These are phyloP conservation scores for Helichrysum umbraculigerum DNA, from an alignment of 129 eudicot species.

Conservation along the genomic window DNA sequence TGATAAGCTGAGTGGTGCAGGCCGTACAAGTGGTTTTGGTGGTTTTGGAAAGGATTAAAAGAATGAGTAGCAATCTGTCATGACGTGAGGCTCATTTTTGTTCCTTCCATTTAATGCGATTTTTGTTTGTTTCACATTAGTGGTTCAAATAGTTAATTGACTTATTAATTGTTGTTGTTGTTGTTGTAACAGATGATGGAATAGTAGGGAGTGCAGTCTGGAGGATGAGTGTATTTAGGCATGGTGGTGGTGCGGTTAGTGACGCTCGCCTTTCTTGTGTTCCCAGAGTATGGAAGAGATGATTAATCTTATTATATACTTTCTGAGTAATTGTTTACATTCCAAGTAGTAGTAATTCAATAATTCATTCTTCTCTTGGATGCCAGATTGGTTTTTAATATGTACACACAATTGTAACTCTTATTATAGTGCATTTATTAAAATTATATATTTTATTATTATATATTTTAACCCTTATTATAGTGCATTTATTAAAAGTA, in stretches of 20 bases:
- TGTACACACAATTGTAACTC: neutral
- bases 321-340: constrained; percentile 9
- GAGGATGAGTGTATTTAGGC: neutral
- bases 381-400: neutral
- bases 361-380: neutral
- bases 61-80: neutral
- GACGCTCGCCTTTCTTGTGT: too few relatives aligned
- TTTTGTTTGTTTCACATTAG: neutral
- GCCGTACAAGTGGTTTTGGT: neutral
- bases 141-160: constrained; percentile 1
- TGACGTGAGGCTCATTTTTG: too few relatives aligned
- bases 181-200: constrained; percentile 5
- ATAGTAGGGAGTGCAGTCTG: neutral
- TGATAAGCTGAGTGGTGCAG: neutral
- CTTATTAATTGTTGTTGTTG: too few relatives aligned
- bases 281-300: neutral
- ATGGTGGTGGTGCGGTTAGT: too few relatives aligned
- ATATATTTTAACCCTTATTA: too few relatives aligned
- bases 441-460: too few relatives aligned
- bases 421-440: too few relatives aligned
- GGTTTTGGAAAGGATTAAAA: constrained; percentile 18
- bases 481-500: too few relatives aligned
- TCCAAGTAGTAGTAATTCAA: neutral
- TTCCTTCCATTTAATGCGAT: neutral
- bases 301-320: neutral